Base-by-base conservation (phyloP, 108 stramenopile genomes). In the Nitzschia sp. region DNA sequence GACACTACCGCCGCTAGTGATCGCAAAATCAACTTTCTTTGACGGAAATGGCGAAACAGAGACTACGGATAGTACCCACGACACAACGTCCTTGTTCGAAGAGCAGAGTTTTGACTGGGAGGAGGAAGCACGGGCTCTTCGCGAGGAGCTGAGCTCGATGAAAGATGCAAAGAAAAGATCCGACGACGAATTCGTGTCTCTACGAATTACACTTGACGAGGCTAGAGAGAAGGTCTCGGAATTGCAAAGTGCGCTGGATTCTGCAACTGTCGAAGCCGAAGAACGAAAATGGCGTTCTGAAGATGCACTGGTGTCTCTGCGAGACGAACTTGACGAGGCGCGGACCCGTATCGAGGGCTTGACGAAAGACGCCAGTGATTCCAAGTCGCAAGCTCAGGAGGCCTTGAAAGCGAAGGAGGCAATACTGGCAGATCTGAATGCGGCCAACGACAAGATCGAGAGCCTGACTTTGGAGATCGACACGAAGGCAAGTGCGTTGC, bases 61-160 rank as follows among this genome's bases (percentile, higher is more conserved):
- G 4, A n/a, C 8, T 21, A 50, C 13, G 4, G 48, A 50, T 8
- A 9, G 9, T 41, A 41, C 38, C 13, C n/a, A n/a, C n/a, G 38
- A 41, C 6, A 6, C 6, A 13, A 4, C 4, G 4, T 50, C 48
- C 5, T 16, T 50, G 19, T 50, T 8, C 21, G 55, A 56, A 21
- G n/a, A 56, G 17, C 30, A 56, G 17, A 56, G 55, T 56, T 30
- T 29, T 32, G 30, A 56, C 31, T 56, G 55, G 55, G 55, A 56
- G 30, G 55, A 56, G 4, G 55, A 56, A 31, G 55, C 29, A 5
- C 31, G 55, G 3, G 9, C 5, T 3, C 31, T 56, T 9, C 23
- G 27, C 9, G 21, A 8, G 3, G 55, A 28, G 28, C 31, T 56
- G 55, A 28, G 28, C 31, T 56, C 2, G 55, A 28, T 25, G 48